These are phyloP conservation scores for Sporisorium scitamineum DNA, from an alignment of 1,284 basidiomycete genomes.

Conservation along the genomic window DNA sequence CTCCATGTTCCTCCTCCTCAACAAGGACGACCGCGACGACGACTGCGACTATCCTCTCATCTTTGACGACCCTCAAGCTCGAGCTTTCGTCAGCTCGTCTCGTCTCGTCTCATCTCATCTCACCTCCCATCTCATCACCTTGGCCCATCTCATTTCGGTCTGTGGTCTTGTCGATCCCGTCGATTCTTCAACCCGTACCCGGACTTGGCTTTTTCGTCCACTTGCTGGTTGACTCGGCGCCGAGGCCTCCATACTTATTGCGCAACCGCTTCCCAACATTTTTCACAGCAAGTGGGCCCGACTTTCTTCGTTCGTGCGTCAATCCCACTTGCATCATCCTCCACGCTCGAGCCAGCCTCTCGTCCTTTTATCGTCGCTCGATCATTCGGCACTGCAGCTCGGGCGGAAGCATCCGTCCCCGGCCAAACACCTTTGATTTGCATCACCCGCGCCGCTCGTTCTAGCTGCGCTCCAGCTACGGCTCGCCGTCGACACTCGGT, in stretches of 20 bases:
- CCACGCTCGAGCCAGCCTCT: background rate
- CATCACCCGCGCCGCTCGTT: background rate
- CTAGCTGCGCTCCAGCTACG: background rate
- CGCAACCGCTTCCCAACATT: background rate
- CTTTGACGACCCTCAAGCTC: background rate
- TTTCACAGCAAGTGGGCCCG: background rate
- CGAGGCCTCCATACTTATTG: too few species aligned
- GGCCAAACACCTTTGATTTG: background rate
- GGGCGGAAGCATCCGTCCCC: background rate
- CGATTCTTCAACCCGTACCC: background rate
- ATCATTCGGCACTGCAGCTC: background rate
- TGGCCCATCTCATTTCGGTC: background rate
- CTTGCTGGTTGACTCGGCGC: background rate
- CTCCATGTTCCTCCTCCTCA: background rate
- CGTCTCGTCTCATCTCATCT: background rate
- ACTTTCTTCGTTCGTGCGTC: background rate
- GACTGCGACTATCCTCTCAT: background rate
- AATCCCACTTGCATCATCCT: slow-evolving; percentile 7
- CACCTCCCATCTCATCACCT: background rate
- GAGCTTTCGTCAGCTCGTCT: background rate
- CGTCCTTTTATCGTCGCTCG: background rate
- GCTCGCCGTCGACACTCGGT: background rate
- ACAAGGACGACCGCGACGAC: background rate
- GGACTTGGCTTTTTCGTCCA: background rate
- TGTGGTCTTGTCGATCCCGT: slow-evolving; percentile 8